Evolutionary conservation across 2,329 filamentous ascomycete species (phyloP).

Genomic region (Trichoderma sp.): DNA sequence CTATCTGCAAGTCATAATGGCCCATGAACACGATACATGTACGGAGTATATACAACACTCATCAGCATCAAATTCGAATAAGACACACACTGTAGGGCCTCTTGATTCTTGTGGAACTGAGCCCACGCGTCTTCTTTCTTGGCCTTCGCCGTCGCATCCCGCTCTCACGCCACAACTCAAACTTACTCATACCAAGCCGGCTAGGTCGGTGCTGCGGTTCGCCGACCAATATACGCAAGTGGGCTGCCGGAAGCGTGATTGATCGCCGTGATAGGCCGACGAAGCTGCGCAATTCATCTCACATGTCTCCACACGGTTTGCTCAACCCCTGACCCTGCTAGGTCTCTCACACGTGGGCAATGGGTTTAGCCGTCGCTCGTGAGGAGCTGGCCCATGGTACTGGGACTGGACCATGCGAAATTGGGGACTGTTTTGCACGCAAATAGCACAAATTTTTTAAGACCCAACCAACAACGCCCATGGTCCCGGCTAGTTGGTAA

Average conservation of each 20-base stretch:
- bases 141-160: constrained; percentile 1
- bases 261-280: background rate
- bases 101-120: background rate
- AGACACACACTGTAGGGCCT: background rate
- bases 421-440: background rate
- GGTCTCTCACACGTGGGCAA: background rate
- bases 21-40: background rate
- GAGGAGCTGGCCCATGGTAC: constrained; percentile 1
- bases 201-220: background rate
- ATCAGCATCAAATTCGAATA: background rate
- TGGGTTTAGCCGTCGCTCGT: background rate
- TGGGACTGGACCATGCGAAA: background rate
- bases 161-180: background rate
- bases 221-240: background rate
- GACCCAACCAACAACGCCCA: background rate
- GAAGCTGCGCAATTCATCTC: background rate
- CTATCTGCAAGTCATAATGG: background rate
- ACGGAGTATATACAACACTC: background rate
- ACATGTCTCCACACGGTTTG: background rate
- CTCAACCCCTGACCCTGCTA: background rate
- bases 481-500: background rate
- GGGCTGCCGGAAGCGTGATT: background rate
- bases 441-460: background rate
- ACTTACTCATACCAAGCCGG: background rate
- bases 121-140: background rate